Evolutionary conservation across 2,329 filamentous ascomycete species (phyloP).

Genomic region (Colletotrichum cuscutae): DNA sequence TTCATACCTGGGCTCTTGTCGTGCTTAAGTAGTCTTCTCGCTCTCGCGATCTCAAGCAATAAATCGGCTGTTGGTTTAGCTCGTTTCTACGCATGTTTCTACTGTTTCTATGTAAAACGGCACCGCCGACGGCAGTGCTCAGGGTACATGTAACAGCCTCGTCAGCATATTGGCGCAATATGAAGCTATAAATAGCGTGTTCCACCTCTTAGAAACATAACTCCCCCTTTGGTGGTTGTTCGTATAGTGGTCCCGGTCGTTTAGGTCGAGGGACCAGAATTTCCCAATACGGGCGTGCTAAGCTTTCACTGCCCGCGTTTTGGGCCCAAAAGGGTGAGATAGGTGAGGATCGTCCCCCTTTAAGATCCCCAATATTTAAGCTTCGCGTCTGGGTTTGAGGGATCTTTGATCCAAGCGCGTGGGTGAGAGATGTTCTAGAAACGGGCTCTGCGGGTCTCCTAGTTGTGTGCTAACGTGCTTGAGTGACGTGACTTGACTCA

Average conservation of each 20-base stretch:
- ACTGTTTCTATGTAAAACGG: not conserved
- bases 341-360: too few relatives aligned
- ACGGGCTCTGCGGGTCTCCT: too few relatives aligned
- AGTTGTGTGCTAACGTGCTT: too few relatives aligned
- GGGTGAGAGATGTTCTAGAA: too few relatives aligned
- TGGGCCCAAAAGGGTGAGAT: not conserved
- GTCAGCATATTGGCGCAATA: not conserved
- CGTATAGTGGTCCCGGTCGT: not conserved
- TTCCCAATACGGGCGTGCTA: not conserved
- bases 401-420: too few relatives aligned
- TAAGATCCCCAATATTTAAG: too few relatives aligned
- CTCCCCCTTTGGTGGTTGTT: not conserved
- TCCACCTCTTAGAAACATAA: not conserved
- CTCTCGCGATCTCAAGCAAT: not conserved
- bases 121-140: not conserved
- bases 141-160: not conserved
- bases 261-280: not conserved
- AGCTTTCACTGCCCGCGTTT: not conserved
- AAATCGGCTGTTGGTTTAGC: too few relatives aligned
- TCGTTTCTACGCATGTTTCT: too few relatives aligned
- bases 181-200: not conserved
- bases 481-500: too few relatives aligned
- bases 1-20: not conserved
- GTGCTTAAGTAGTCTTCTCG: not conserved
- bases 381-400: too few relatives aligned